Conservation (phyloP, 257 asterid genomes). For the Solanum virginianum region DNA sequence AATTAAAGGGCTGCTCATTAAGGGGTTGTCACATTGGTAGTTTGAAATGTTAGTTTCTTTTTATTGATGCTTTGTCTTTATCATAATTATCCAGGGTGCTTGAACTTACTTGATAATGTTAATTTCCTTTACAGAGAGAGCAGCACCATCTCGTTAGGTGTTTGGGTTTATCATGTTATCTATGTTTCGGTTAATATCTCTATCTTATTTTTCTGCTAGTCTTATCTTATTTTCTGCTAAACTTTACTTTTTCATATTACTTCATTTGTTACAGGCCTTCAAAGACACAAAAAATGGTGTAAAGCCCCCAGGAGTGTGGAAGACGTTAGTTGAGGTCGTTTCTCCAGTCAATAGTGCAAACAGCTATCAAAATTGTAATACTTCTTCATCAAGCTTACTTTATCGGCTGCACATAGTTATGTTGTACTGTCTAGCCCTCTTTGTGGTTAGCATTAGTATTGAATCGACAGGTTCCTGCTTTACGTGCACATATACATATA, state of each 20-base stretch:
- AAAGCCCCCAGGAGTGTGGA: constrained; percentile 71
- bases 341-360: constrained; percentile 38
- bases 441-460: background rate
- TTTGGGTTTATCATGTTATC: background rate
- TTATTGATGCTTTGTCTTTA: background rate
- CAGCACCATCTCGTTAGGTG: background rate
- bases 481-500: background rate
- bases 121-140: background rate
- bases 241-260: background rate
- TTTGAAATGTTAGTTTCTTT: background rate
- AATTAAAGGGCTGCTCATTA: background rate
- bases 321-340: constrained; percentile 51
- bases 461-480: background rate
- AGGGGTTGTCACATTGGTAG: background rate
- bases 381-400: background rate
- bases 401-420: background rate
- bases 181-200: background rate
- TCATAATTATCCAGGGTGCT: background rate
- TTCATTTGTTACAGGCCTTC: constrained; percentile 41
- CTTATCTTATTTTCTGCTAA: background rate
- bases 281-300: constrained; percentile 42
- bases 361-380: constrained; percentile 37
- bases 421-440: background rate
- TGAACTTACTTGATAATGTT: background rate
- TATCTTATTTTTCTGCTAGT: background rate